phyloP scores from a whole-genome alignment of 2,329 filamentous ascomycete genomes.

The Nemania bipapillata region DNA sequence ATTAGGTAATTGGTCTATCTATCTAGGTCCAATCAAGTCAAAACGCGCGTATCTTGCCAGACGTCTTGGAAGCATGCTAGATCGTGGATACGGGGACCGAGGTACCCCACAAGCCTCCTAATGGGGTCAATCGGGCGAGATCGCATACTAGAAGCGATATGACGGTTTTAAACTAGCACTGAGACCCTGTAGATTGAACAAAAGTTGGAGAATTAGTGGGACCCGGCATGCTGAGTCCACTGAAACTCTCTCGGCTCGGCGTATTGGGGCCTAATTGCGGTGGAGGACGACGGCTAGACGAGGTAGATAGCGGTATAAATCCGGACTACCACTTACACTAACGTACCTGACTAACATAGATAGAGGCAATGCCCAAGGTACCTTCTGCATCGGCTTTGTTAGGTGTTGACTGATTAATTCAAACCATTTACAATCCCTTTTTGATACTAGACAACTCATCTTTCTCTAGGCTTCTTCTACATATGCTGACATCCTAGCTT shows the following conservation, averaged over 20 bases:
- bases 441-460: background rate
- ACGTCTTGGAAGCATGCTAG: background rate
- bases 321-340: background rate
- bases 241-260: constrained; percentile 4
- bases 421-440: background rate
- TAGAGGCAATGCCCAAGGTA: background rate
- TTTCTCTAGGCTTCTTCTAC: background rate
- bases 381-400: background rate
- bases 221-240: background rate
- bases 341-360: background rate
- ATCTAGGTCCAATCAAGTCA: background rate
- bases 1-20: background rate
- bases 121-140: background rate
- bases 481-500: background rate
- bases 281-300: constrained; percentile 27
- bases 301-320: constrained; percentile 29
- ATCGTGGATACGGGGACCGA: background rate
- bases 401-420: background rate
- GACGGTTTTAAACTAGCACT: background rate
- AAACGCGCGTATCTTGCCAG: background rate
- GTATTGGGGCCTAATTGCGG: constrained; percentile 15
- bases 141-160: background rate
- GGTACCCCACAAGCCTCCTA: background rate
- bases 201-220: constrained; percentile 9
- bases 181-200: background rate